A percentile compares a stretch with the other conserved stretches of the same genome.
Evolutionary conservation across 345 rosid genomes (phyloP).

Genomic region (Brassica juncea): DNA sequence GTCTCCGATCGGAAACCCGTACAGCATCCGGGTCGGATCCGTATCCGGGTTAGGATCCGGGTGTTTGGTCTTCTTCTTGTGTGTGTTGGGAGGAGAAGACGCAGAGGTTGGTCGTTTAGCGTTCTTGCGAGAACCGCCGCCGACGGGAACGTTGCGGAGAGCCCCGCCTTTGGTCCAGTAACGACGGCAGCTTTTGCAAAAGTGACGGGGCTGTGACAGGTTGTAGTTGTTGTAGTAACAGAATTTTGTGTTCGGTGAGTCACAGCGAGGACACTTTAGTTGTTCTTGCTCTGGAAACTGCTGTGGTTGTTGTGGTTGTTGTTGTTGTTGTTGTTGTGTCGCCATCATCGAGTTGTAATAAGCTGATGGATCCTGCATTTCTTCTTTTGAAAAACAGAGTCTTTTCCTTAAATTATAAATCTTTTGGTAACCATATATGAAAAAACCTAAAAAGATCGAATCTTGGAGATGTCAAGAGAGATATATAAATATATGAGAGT

Average conservation of each 20-base stretch:
- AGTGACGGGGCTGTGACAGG: constrained; percentile 44
- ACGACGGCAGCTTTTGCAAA: constrained; percentile 45
- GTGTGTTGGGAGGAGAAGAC: constrained; percentile 12
- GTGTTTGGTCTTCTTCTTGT: constrained; percentile 36
- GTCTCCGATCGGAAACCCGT: constrained; percentile 43
- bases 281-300: constrained; percentile 39
- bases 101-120: constrained; percentile 29
- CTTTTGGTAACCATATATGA: neutral
- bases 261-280: constrained; percentile 44
- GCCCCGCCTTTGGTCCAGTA: constrained; percentile 46
- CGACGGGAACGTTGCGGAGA: constrained; percentile 42
- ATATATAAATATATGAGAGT: neutral
- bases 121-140: constrained; percentile 43
- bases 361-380: constrained; percentile 43
- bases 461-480: constrained; percentile 1
- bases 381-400: constrained; percentile 12
- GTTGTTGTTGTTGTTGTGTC: constrained; percentile 25
- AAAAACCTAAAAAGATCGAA: neutral
- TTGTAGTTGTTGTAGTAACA: constrained; percentile 46
- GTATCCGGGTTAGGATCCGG: constrained; percentile 27
- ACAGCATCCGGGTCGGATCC: constrained; percentile 41
- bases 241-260: constrained; percentile 41
- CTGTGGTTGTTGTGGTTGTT: constrained; percentile 6
- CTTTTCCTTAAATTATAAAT: neutral
- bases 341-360: constrained; percentile 43